Evolutionary conservation across 257 asterid genomes (phyloP).

Genomic region (Fraxinus cuspidata): DNA sequence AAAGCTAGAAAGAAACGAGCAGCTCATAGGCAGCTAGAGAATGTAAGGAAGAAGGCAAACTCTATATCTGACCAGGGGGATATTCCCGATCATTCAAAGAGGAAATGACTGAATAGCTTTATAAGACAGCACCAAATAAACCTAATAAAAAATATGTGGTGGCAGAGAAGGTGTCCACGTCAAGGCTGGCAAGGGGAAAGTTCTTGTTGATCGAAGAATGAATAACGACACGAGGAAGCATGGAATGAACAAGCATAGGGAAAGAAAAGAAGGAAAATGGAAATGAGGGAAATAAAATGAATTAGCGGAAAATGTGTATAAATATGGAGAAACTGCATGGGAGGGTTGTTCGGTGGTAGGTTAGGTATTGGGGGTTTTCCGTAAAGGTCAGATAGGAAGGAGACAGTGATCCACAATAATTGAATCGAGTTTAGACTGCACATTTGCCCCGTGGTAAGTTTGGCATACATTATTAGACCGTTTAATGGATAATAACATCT

Average conservation of each 20-base stretch:
- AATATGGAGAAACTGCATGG: background rate
- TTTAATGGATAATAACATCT: background rate
- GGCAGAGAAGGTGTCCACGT: constrained; percentile 92
- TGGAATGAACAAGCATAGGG: constrained; percentile 40
- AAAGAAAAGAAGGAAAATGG: too few species aligned
- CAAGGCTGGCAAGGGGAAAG: constrained; percentile 73
- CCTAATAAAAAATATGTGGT: constrained; percentile 79
- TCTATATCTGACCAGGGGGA: constrained; percentile 76
- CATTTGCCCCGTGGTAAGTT: background rate
- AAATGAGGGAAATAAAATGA: constrained; percentile 28
- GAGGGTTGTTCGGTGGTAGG: background rate
- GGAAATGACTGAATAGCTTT: constrained; percentile 74
- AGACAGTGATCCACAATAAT: too few species aligned
- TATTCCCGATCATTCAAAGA: constrained; percentile 71
- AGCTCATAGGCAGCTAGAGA: constrained; percentile 60
- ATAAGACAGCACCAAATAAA: constrained; percentile 59
- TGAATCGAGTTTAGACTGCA: too few species aligned
- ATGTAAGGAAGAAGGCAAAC: constrained; percentile 81
- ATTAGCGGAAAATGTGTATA: background rate
- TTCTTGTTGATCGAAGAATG: constrained; percentile 80
- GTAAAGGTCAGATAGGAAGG: background rate
- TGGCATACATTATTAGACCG: background rate
- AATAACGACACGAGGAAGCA: constrained; percentile 67
- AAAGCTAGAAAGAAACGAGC: constrained; percentile 82
- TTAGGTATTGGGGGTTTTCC: background rate